A percentile compares a stretch with the other conserved stretches of the same genome.
Conservation (phyloP, 805 yeast genomes). For the Sugiyamaella chiloensis region DNA sequence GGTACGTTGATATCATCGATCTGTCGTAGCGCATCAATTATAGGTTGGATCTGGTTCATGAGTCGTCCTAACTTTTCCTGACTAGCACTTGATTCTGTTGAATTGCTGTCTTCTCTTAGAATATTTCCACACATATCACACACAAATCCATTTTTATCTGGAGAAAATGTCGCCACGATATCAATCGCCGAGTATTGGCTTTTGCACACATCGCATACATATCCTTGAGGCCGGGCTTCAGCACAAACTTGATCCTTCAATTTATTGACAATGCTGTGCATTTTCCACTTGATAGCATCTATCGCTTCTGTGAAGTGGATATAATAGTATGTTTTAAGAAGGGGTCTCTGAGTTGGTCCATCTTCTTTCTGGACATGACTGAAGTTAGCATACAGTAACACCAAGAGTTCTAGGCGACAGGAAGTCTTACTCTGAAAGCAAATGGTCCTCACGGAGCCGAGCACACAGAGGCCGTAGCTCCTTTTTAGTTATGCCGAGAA, state of each 20-base stretch:
- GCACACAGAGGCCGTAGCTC: conserved; percentile 82
- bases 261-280: conserved; percentile 75
- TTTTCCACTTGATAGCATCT: conserved; percentile 95
- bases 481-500: conserved; percentile 74
- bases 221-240: conserved; percentile 90
- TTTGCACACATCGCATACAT: conserved; percentile 81
- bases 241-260: conserved; percentile 80
- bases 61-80: conserved; percentile 78
- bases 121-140: conserved; percentile 81
- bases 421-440: conserved; percentile 62
- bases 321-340: conserved; percentile 76
- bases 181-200: conserved; percentile 81
- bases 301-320: conserved; percentile 90
- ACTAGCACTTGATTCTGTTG: conserved; percentile 72
- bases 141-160: conserved; percentile 73
- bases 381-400: conserved; percentile 1
- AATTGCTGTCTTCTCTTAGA: conserved; percentile 83
- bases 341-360: conserved; percentile 60
- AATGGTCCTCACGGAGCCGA: conserved; percentile 76
- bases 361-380: conserved; percentile 44
- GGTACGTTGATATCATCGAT: conserved; percentile 77
- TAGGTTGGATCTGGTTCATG: conserved; percentile 87
- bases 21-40: conserved; percentile 75
- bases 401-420: conserved; percentile 39
- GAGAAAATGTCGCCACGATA: conserved; percentile 76